These are phyloP conservation scores for Rubia tinctorum DNA, from an alignment of 305 asterid species.

Conservation along the genomic window DNA sequence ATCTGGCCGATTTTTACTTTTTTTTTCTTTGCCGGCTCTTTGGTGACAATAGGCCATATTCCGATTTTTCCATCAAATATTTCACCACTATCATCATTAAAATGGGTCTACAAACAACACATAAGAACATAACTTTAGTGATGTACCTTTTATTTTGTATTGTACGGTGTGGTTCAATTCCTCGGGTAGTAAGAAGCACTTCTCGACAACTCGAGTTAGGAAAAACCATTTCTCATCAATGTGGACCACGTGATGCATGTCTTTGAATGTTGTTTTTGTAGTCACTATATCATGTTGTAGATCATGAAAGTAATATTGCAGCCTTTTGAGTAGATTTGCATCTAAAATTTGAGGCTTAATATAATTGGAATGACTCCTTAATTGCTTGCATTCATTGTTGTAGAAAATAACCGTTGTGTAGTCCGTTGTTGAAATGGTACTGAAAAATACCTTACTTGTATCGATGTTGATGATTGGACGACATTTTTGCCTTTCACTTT, in stretches of 20 bases:
- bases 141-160: too few relatives aligned
- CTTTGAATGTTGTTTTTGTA: neutral
- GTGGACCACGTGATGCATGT: neutral
- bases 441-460: too few relatives aligned
- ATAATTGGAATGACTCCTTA: neutral
- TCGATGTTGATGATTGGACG: too few relatives aligned
- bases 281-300: neutral
- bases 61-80: neutral
- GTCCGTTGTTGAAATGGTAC: neutral
- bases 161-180: neutral
- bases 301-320: neutral
- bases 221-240: neutral
- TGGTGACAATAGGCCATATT: neutral
- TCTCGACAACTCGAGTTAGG: neutral
- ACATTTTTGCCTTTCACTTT: too few relatives aligned
- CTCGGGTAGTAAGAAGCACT: neutral
- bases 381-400: neutral
- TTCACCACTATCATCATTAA: neutral
- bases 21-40: too few relatives aligned
- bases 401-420: too few relatives aligned
- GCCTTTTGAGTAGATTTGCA: neutral
- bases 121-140: neutral
- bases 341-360: neutral
- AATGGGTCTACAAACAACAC: neutral
- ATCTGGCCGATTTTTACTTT: too few relatives aligned